Evolutionary conservation across 805 yeast genomes (phyloP), one percentile per base, ranked within the genome.

Genomic region (Schwanniomyces polymorphus): DNA sequence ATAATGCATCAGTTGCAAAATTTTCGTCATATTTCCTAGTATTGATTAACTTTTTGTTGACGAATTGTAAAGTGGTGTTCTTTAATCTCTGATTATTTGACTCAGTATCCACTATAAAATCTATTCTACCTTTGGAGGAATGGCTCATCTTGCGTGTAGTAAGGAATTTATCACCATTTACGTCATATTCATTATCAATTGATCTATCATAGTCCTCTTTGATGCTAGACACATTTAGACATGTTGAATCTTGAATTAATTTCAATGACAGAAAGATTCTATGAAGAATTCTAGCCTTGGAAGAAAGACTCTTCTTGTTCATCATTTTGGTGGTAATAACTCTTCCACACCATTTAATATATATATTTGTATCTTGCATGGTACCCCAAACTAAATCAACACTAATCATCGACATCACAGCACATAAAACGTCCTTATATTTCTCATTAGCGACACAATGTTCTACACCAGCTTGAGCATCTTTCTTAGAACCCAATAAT

Each of bases 341-440:
- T 46, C 78, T 79, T 51, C 88, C 92, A 68, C 96, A 87, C 56
- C 90, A 81, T 45, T 82, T 79, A 45, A 90, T 72, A 66, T 88
- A 88, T 48, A 83, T 78, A 52, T 81, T 82, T 58, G 96, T 88
- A 54, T 87, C 94, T 46, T 86, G 84, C 91, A 88, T 87, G 0
- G 92, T 83, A 2, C 97, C 96, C 89, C 95, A 86, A 12, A 88
- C 91, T 43, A 88, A 84, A 67, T 90, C 96, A 43, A 90, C 87
- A 6, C 91, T 84, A 41, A 85, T 88, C 96, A 89, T 88, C 2
- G 94, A 84, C 62, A 90, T 74, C 18, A 88, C 84, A 0, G 96
- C 94, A 43, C 89, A 86, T 25, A 90, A 63, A 4, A 88, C 87
- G 60, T 89, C 96, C 60, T 90, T 89, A 63, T 90, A 89, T 61